A percentile compares a stretch with the other conserved stretches of the same genome.
Conservation (phyloP, 2,329 filamentous ascomycete genomes). For the Orbilia brochopaga region DNA sequence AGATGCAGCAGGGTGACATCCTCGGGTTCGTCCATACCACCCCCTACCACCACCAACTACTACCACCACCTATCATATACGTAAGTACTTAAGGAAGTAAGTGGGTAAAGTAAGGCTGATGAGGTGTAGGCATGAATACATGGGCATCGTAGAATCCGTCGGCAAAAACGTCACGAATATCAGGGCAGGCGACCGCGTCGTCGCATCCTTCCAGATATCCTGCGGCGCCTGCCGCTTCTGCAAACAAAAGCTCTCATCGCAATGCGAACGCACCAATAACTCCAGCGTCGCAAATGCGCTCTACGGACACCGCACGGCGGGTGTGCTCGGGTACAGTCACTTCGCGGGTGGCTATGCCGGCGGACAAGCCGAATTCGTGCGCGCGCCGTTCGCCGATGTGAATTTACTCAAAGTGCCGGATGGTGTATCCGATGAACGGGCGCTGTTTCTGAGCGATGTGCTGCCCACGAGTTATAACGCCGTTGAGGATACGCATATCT, state of each 20-base stretch:
- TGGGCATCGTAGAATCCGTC: slow-evolving; percentile 63
- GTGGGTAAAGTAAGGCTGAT: background rate
- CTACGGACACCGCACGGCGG: slow-evolving; percentile 79
- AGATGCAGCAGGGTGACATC: slow-evolving; percentile 70
- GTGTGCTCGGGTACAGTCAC: slow-evolving; percentile 63
- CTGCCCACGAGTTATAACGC: slow-evolving; percentile 79
- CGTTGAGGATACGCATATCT: slow-evolving; percentile 83
- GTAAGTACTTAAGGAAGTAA: background rate
- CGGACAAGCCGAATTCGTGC: slow-evolving; percentile 84
- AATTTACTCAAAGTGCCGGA: slow-evolving; percentile 81
- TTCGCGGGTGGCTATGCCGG: slow-evolving; percentile 87
- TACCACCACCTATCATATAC: background rate
- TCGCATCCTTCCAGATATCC: slow-evolving; percentile 83
- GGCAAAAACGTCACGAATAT: slow-evolving; percentile 65
- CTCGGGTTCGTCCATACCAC: slow-evolving; percentile 61
- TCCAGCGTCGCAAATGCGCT: slow-evolving; percentile 74
- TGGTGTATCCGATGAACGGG: slow-evolving; percentile 82
- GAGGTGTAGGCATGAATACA: slow-evolving; percentile 61
- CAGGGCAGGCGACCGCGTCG: slow-evolving; percentile 71
- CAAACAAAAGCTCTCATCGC: slow-evolving; percentile 75
- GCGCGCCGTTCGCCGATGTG: slow-evolving; percentile 79
- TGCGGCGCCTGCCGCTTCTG: slow-evolving; percentile 73
- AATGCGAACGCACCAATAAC: slow-evolving; percentile 79
- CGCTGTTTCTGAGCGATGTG: slow-evolving; percentile 79
- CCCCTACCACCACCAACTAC: background rate